A percentile compares a stretch with the other conserved stretches of the same genome.
phyloP scores from a whole-genome alignment of 805 yeast genomes.

The Candida suzukii region DNA sequence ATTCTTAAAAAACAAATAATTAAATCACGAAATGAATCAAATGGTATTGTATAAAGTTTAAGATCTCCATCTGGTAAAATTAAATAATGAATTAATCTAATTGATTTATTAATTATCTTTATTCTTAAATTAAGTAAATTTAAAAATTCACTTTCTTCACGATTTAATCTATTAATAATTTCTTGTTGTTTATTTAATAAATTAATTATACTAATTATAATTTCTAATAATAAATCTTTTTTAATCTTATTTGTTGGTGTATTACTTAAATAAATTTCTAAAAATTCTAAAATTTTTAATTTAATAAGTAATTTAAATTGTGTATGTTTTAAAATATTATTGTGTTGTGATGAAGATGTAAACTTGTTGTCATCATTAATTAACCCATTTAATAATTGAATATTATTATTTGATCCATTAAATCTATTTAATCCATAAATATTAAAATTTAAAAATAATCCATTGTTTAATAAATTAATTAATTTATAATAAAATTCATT shows the following conservation, averaged over 20 bases:
- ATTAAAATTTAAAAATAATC: constrained; percentile 34
- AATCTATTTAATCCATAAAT: constrained; percentile 48
- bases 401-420: constrained; percentile 44
- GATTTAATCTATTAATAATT: constrained; percentile 24
- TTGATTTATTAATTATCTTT: constrained; percentile 32
- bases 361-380: constrained; percentile 24
- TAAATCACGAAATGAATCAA: constrained; percentile 22
- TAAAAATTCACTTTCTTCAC: constrained; percentile 33
- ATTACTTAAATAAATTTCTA: constrained; percentile 37
- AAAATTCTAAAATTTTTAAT: constrained; percentile 35
- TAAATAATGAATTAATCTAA: constrained; percentile 30
- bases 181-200: constrained; percentile 45
- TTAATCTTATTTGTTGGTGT: constrained; percentile 14
- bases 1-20: constrained; percentile 23
- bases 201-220: constrained; percentile 33
- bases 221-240: constrained; percentile 20
- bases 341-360: neutral
- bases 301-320: constrained; percentile 35
- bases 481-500: constrained; percentile 15
- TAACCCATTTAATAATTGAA: constrained; percentile 32
- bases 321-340: constrained; percentile 31
- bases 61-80: constrained; percentile 20
- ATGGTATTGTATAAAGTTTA: constrained; percentile 17
- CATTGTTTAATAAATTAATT: constrained; percentile 27
- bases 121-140: constrained; percentile 29